Evolutionary conservation across 73 alveolate species (phyloP), one percentile per base, ranked within the genome.

Genomic region (Stentor coeruleus): DNA sequence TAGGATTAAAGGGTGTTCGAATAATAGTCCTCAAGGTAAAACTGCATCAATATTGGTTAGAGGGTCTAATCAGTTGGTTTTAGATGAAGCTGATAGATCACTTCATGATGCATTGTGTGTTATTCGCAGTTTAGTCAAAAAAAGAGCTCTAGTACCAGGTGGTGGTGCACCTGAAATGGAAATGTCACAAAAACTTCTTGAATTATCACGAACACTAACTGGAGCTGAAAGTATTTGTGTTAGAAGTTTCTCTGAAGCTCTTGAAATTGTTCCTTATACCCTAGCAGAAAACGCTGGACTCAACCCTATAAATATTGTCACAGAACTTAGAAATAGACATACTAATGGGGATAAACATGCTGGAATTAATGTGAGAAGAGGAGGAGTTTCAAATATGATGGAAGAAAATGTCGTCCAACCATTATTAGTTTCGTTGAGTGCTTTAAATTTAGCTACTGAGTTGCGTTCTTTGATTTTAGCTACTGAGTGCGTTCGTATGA

Each of bases 141-240:
- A 94, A 93, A 94, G 96, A 91, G 98, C 99, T 58, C 91, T 98
- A 81, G 96, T 98, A 37, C 99, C 99, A 3, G 99, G 99, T 14
- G 99, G 99, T 41, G 99, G 99, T 3, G 99, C 99, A 3, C 99
- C 99, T 31, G 99, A 98, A 88, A 97, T 96, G 91, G 99, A 97
- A 90, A 91, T 98, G 58, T 95, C 99, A 39, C 94, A 88, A 59
- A 91, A 90, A 91, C 92, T 81, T 91, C 26, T 83, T 85, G 94
- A 94, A 94, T 74, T 89, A 89, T 79, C 90, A 66, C 57, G 93
- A 82, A 58, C 82, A 76, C 91, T 86, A 82, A 81, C 58, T 84
- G 98, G 99, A 39, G 86, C 90, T 76, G 97, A 87, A 81, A 76
- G 95, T 31, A 87, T 86, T 90, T 84, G 95, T 74, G 91, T 93